These are phyloP conservation scores for Cyberlindnera suaveolens DNA, from an alignment of 805 yeast genomes.

Conservation along the genomic window DNA sequence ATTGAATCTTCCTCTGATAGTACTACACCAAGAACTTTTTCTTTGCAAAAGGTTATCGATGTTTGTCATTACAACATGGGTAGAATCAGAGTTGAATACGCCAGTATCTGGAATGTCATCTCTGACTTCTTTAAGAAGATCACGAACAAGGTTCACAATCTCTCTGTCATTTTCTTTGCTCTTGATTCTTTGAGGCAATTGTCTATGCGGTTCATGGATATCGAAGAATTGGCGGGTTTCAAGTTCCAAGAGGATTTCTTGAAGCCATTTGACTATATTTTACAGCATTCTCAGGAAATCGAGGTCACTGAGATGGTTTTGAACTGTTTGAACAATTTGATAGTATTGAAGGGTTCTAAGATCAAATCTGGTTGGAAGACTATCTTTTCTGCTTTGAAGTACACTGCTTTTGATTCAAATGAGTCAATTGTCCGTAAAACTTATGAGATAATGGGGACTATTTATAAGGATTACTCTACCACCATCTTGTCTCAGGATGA, in stretches of 20 bases:
- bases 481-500: slow-evolving; percentile 67
- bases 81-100: slow-evolving; percentile 94
- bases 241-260: slow-evolving; percentile 92
- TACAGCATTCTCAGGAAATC: slow-evolving; percentile 56
- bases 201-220: slow-evolving; percentile 84
- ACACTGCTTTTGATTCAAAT: slow-evolving; percentile 57
- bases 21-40: slow-evolving; percentile 81
- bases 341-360: slow-evolving; percentile 61
- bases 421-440: slow-evolving; percentile 60
- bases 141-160: slow-evolving; percentile 66
- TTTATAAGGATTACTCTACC: slow-evolving; percentile 55
- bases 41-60: slow-evolving; percentile 92
- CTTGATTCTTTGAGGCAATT: slow-evolving; percentile 90
- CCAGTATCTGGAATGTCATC: slow-evolving; percentile 90
- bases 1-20: slow-evolving; percentile 82
- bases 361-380: slow-evolving; percentile 95
- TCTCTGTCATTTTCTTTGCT: slow-evolving; percentile 80
- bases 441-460: slow-evolving; percentile 53
- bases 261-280: slow-evolving; percentile 80
- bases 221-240: slow-evolving; percentile 92
- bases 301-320: slow-evolving; percentile 84
- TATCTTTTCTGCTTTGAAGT: slow-evolving; percentile 69
- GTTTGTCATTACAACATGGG: slow-evolving; percentile 97
- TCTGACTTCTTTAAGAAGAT: slow-evolving; percentile 83
- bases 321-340: slow-evolving; percentile 84